Conservation (phyloP, 2,329 filamentous ascomycete genomes). For the Fusarium verticillioides region DNA sequence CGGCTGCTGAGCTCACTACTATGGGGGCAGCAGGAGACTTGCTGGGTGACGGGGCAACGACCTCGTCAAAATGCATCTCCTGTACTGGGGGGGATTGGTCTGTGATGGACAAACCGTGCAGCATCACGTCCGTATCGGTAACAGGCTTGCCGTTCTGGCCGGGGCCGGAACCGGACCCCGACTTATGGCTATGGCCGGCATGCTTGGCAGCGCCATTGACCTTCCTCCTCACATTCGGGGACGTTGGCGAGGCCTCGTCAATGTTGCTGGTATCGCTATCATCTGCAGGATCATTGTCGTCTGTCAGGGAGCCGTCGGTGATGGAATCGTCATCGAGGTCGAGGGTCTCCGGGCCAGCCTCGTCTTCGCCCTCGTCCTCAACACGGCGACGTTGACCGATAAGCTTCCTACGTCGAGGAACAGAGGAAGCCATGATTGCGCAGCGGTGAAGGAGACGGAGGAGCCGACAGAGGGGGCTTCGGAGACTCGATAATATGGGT, state of each 20-base stretch:
- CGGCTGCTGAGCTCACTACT: conserved; percentile 65
- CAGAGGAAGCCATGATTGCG: conserved; percentile 50
- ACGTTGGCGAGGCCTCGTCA: conserved; percentile 65
- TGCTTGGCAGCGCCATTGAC: conserved; percentile 56
- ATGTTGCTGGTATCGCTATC: conserved; percentile 74
- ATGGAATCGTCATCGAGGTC: conserved; percentile 74
- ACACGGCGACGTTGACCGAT: conserved; percentile 75
- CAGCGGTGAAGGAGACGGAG: conserved; percentile 43
- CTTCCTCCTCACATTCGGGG: conserved; percentile 54
- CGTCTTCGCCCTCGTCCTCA: conserved; percentile 78
- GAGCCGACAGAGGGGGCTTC: conserved; percentile 47
- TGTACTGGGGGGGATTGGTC: conserved; percentile 55
- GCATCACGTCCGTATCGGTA: conserved; percentile 68
- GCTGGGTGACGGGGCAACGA: conserved; percentile 49
- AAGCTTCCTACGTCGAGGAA: conserved; percentile 70
- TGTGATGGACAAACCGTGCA: conserved; percentile 63
- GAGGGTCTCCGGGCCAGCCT: conserved; percentile 64
- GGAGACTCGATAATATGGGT: conserved; percentile 43
- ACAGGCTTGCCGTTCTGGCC: conserved; percentile 49
- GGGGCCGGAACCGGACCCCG: conserved; percentile 51
- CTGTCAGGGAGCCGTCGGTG: conserved; percentile 72
- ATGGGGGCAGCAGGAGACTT: conserved; percentile 61
- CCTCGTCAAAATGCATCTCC: conserved; percentile 61
- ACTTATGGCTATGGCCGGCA: conserved; percentile 47
- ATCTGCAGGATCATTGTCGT: conserved; percentile 68